Evolutionary conservation across 192 early-diverging fungal genomes (phyloP).

Genomic region (Martensiomyces pterosporus): DNA sequence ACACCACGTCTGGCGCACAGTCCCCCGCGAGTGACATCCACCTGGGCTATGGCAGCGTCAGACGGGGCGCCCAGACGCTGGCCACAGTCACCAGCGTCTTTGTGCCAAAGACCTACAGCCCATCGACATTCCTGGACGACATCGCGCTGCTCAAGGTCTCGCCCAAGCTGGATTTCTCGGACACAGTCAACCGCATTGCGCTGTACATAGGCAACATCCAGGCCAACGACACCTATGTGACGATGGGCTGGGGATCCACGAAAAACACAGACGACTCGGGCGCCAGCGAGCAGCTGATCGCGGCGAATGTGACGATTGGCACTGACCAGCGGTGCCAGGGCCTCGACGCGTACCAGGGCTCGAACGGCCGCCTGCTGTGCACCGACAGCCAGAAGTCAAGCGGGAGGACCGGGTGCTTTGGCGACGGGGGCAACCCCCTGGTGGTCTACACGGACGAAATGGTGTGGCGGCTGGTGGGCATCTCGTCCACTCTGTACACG

Average conservation of each 20-base stretch:
- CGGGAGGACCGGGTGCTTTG: slow-evolving; percentile 24
- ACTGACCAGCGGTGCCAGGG: neutral
- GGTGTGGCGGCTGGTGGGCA: slow-evolving; percentile 31
- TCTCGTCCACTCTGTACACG: slow-evolving; percentile 25
- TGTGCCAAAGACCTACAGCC: neutral
- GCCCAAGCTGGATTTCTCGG: neutral
- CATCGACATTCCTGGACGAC: neutral
- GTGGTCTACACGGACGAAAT: slow-evolving; percentile 20
- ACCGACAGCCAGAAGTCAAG: slow-evolving; percentile 31
- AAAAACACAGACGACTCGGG: neutral
- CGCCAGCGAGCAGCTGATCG: neutral
- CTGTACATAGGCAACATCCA: neutral
- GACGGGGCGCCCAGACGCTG: neutral
- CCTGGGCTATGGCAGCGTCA: neutral
- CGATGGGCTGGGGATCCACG: neutral
- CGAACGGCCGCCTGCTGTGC: slow-evolving; percentile 29
- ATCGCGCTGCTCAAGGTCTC: neutral
- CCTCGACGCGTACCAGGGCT: neutral
- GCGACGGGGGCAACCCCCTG: slow-evolving; percentile 36
- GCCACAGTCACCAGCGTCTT: neutral
- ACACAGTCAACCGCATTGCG: neutral
- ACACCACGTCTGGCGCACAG: neutral
- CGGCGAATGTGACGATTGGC: neutral
- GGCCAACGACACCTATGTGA: neutral
- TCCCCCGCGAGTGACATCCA: neutral